Base-by-base conservation (phyloP, 2,329 filamentous ascomycete species). In the Cercospora zeae-maydis region DNA sequence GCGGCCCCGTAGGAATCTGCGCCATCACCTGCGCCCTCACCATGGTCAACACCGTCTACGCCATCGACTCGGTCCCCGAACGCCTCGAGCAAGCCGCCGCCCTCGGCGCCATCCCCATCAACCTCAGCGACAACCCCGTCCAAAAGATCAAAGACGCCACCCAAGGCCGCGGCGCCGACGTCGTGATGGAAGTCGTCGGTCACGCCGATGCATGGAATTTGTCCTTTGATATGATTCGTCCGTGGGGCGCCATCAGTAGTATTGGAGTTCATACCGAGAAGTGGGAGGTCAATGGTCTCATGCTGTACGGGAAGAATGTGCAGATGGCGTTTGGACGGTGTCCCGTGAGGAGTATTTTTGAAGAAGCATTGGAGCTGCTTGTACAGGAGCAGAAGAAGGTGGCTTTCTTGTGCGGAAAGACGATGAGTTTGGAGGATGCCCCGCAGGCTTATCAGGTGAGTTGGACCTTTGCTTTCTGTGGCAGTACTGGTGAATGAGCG, bases 71-170 rank as follows among this genome's bases (percentile, higher is more conserved):
- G 8, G 85, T 96, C 7, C 86, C 88, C 2, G 87, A 86, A 64
- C 83, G 93, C 61, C 81, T 97, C 45, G 86, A 89, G 58, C 81
- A 91, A 45, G 93, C 92, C 24, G 84, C 81, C 73, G 82, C 80
- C 2, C 80, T 96, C 0, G 92, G 92, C 2, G 93, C 91, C 2
- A 91, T 93, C 76, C 88, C 91, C 0, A 86, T 92, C 77, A 93
- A 96, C 75, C 93, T 93, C 21, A 67, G 71, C 58, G 71, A 73
- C 56, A 56, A 74, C 42, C 71, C 71, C 0, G 69, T 96, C 74
- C 81, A 83, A 69, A 84, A 88, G 58, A 87, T 96, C 58, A 86
- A 86, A 72, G 88, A 90, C 69, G 84, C 88, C 53, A 95, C 91
- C 0, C 82, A 89, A 14, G 92, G 92, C 7, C 83, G 93, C 39